Conservation (phyloP, 164 flowering plant genomes). For the Stephania yunnanensis region DNA sequence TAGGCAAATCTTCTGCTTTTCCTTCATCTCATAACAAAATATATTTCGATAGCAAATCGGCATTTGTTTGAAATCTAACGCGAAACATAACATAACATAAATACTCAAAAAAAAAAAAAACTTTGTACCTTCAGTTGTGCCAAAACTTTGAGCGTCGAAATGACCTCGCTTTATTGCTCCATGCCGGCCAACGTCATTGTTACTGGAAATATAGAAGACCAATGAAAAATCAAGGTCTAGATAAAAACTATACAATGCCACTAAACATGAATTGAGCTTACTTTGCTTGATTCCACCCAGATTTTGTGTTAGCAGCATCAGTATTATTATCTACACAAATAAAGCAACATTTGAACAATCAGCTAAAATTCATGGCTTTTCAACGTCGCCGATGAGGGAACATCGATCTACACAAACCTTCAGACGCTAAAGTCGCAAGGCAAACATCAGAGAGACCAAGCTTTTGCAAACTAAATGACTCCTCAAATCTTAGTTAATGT, state of each 20-base stretch:
- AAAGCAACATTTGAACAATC: neutral
- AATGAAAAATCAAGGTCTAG: neutral
- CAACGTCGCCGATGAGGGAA: neutral
- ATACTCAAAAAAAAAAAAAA: neutral
- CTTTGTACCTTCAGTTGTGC: constrained; percentile 22
- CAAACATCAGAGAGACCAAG: constrained; percentile 74
- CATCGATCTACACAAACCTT: constrained; percentile 33
- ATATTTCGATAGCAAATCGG: neutral
- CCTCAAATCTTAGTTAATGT: constrained; percentile 48
- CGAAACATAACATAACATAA: neutral
- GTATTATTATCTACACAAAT: constrained; percentile 15
- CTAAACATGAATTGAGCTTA: neutral
- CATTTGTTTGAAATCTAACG: neutral
- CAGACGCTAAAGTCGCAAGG: constrained; percentile 74
- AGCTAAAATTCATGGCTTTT: neutral
- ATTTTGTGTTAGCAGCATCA: constrained; percentile 9
- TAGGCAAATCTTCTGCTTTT: constrained; percentile 15
- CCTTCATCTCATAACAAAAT: constrained; percentile 16
- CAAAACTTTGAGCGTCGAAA: constrained; percentile 8
- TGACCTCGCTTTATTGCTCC: constrained; percentile 10
- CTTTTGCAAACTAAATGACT: constrained; percentile 47
- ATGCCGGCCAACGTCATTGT: neutral
- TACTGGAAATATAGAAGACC: constrained; percentile 11
- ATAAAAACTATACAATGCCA: neutral
- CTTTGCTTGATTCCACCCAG: constrained; percentile 12